Evolutionary conservation across 148 eudicot species (phyloP).

Genomic region (Vaccinium macrocarpon): DNA sequence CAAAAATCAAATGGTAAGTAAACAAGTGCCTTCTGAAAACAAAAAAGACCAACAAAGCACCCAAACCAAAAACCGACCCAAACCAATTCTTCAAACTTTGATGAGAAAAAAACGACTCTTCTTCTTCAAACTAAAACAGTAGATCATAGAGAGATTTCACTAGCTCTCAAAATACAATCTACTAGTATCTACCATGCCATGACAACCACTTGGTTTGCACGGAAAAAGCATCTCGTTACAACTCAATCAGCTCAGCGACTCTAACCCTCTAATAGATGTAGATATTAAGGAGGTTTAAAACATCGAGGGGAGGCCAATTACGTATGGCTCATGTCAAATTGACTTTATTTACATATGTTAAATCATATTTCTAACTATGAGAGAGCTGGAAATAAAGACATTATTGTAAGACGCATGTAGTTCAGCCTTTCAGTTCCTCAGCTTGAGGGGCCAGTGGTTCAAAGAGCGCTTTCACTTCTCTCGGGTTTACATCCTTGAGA

Average conservation of each 20-base stretch:
- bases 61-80: too few species aligned
- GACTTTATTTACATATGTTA: background rate
- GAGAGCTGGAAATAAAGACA: background rate
- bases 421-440: slow-evolving; percentile 53
- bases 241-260: background rate
- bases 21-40: background rate
- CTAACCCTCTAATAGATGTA: background rate
- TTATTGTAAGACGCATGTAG: background rate
- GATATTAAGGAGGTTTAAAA: background rate
- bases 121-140: background rate
- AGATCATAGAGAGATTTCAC: background rate
- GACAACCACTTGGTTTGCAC: background rate
- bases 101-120: too few species aligned
- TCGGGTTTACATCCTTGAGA: slow-evolving; percentile 56
- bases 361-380: background rate
- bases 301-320: background rate
- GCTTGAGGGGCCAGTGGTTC: slow-evolving; percentile 46
- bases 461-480: slow-evolving; percentile 65
- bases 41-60: background rate
- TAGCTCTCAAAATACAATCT: background rate
- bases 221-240: background rate
- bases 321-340: background rate
- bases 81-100: background rate
- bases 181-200: background rate
- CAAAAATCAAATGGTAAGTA: background rate